A percentile compares a stretch with the other conserved stretches of the same genome.
phyloP scores from a whole-genome alignment of 495 filamentous ascomycete species.

The Tuber magnatum region DNA sequence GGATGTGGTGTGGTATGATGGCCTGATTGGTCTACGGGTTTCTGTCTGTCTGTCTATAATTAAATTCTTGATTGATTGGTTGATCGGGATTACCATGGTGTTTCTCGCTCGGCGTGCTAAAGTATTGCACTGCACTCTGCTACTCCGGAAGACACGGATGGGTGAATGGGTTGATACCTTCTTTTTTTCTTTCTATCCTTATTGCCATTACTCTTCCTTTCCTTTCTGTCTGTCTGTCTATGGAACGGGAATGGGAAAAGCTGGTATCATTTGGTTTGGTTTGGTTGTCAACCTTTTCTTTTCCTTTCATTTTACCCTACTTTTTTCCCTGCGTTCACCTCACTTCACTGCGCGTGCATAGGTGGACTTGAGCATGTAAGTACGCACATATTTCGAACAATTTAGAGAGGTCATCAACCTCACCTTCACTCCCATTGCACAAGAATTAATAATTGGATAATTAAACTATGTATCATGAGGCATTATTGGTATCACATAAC shows the following conservation, averaged over 20 bases:
- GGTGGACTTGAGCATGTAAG: not conserved
- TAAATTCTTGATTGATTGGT: not conserved
- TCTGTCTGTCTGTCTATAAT: not conserved
- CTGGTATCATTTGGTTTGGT: not conserved
- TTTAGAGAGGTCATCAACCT: constrained; percentile 49
- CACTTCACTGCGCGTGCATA: too few species aligned
- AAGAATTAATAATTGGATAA: constrained; percentile 38
- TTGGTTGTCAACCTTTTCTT: not conserved
- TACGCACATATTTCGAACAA: constrained; percentile 30
- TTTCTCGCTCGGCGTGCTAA: constrained; percentile 3
- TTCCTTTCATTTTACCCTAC: too few species aligned
- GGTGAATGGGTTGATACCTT: not conserved
- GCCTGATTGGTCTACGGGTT: not conserved
- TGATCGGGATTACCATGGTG: not conserved
- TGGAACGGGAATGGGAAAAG: constrained; percentile 1
- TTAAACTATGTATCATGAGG: not conserved
- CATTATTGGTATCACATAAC: not conserved
- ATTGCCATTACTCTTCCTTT: not conserved
- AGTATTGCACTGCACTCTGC: constrained; percentile 4
- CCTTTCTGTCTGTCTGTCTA: not conserved
- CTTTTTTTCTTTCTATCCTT: constrained; percentile 1
- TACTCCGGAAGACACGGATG: not conserved
- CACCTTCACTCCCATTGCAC: constrained; percentile 47
- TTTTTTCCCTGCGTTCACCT: not conserved
- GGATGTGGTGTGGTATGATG: not conserved